Evolutionary conservation across 225 moss, liverwort and hornwort species (phyloP), one percentile per base, ranked within the genome.

Genomic region (Neckera pumila): DNA sequence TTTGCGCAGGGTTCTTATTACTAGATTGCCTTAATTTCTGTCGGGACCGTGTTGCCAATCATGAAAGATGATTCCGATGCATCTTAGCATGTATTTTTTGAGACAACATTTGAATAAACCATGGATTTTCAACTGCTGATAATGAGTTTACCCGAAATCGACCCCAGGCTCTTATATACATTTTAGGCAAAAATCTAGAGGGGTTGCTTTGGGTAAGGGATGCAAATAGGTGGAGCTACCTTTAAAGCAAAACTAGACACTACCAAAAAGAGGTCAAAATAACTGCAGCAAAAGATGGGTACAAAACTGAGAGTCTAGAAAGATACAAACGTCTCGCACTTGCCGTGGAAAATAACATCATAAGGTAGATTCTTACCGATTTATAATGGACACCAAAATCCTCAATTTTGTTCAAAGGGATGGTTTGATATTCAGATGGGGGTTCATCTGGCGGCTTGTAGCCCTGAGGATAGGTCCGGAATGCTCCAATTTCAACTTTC

Each of bases 351-450:
- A 74, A 76, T 60, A 71, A 57, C 27, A 26, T 66, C 20, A 63
- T 7, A 57, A 64, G 76, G 34, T 77, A 36, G 64, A 59, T 42
- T 30, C 67, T 87, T 76, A 96, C 98, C 93, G 95, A 95, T 89
- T 98, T 98, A 90, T 96, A 98, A 87, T 98, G 98, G 58, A 98
- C 98, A 57, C 98, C 98, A 89, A 98, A 98, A 91, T 96, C 98
- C 91, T 98, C 98, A 91, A 98, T 98, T 83, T 98, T 98, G 89
- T 98, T 98, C 67, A 98, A 89, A 83, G 98, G 98, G 75, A 96
- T 96, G 43, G 96, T 98, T 90, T 98, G 98, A 84, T 98, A 98
- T 72, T 98, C 98, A 81, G 97, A 98, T 22, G 97, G 96, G 58
- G 97, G 95, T 83, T 98, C 98, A 87, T 98, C 98, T 27, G 96